Conservation (phyloP, 1,284 basidiomycete species). For the Rhodotorula sp. region DNA sequence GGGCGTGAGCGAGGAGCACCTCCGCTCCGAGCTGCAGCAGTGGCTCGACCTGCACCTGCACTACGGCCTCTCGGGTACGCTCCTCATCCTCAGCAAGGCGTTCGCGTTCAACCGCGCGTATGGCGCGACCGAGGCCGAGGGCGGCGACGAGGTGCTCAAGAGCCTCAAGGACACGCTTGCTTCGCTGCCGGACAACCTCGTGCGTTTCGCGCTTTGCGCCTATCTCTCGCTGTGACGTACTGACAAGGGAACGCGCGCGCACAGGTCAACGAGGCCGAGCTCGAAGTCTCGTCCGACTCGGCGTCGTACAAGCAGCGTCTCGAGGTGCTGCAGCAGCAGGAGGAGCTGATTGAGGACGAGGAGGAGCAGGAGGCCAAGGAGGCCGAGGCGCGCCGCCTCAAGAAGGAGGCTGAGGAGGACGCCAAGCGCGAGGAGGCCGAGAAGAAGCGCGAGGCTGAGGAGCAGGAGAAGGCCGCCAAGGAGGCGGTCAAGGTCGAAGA, state of each 20-base stretch:
- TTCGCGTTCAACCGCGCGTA: constrained; percentile 84
- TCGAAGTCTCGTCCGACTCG: constrained; percentile 89
- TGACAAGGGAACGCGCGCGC: background rate
- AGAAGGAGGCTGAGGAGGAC: constrained; percentile 71
- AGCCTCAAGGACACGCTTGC: constrained; percentile 85
- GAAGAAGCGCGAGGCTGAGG: constrained; percentile 58
- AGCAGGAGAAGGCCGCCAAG: constrained; percentile 46
- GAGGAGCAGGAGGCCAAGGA: constrained; percentile 78
- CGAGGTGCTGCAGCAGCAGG: constrained; percentile 95
- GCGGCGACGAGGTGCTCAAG: constrained; percentile 58
- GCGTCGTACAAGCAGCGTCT: constrained; percentile 97
- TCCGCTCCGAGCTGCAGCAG: constrained; percentile 84
- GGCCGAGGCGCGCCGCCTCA: constrained; percentile 85
- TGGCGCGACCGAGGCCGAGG: constrained; percentile 26
- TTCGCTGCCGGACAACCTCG: constrained; percentile 91
- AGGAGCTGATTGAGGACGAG: constrained; percentile 99
- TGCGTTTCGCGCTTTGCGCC: constrained; percentile 55
- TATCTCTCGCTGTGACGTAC: background rate
- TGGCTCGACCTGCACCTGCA: constrained; percentile 94
- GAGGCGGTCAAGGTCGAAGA: constrained; percentile 50
- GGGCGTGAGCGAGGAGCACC: constrained; percentile 49
- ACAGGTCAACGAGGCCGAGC: constrained; percentile 92
- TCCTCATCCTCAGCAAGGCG: constrained; percentile 87
- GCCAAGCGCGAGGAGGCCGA: constrained; percentile 72
- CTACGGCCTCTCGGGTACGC: constrained; percentile 81